Evolutionary conservation across 139 green algal species (phyloP).

Genomic region (Chlamydomonas incerta): DNA sequence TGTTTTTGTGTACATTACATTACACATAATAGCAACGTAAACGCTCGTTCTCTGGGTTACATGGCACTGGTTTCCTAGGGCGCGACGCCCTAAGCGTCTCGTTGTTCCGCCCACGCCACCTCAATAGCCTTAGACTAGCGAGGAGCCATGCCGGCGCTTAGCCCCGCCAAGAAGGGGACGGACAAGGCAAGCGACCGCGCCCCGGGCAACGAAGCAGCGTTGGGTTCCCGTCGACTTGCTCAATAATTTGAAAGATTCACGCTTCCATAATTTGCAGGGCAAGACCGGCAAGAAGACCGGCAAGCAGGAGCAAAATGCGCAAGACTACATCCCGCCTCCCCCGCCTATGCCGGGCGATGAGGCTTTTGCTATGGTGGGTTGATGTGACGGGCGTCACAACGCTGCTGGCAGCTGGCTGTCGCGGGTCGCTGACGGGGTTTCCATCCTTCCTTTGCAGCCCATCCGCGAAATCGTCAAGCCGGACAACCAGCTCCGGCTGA

Average conservation of each 20-base stretch:
- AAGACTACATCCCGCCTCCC: conserved; percentile 60
- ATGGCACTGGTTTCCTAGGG: too few relatives aligned
- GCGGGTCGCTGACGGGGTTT: neutral
- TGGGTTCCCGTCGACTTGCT: too few relatives aligned
- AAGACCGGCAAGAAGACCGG: conserved; percentile 60
- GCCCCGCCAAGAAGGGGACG: neutral
- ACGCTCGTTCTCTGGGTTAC: too few relatives aligned
- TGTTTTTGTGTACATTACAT: too few relatives aligned
- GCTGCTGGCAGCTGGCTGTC: neutral
- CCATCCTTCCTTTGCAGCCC: conserved; percentile 62
- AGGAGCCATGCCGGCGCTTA: conserved; percentile 2
- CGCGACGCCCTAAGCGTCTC: too few relatives aligned
- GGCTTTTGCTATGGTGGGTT: conserved; percentile 66
- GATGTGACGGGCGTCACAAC: neutral
- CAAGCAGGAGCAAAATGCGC: conserved; percentile 19
- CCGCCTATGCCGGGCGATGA: conserved; percentile 69
- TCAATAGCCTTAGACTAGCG: neutral
- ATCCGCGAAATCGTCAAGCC: conserved; percentile 80
- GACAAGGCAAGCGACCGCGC: neutral
- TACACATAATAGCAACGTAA: too few relatives aligned
- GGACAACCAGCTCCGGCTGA: conserved; percentile 82
- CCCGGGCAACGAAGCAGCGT: neutral
- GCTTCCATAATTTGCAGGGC: conserved; percentile 16
- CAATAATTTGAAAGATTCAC: neutral
- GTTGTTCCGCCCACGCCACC: too few relatives aligned